A percentile compares a stretch with the other conserved stretches of the same genome.
phyloP scores from a whole-genome alignment of 163 green algal genomes.

The Chloromonas sp. region DNA sequence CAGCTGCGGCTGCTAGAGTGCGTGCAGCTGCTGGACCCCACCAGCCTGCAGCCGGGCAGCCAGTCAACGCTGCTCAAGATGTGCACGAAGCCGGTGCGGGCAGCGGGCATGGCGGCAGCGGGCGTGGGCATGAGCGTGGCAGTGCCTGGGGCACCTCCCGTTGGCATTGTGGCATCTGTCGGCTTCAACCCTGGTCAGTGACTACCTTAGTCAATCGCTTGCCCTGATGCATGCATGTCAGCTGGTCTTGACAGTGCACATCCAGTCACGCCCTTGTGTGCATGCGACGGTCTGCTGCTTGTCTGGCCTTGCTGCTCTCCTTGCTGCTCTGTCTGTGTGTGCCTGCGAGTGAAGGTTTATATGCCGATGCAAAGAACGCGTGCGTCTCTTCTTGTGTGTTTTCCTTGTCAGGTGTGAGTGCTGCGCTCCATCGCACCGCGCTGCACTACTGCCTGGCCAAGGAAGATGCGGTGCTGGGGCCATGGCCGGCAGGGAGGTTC shows the following conservation, averaged over 20 bases:
- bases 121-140: too few species aligned
- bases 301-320: too few species aligned
- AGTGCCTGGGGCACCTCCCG: too few species aligned
- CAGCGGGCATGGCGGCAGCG: background rate
- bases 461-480: slow-evolving; percentile 66
- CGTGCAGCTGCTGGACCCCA: slow-evolving; percentile 2
- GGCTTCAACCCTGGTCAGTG: too few species aligned
- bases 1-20: slow-evolving; percentile 52
- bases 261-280: too few species aligned
- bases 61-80: slow-evolving; percentile 3
- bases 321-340: too few species aligned
- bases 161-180: too few species aligned
- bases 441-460: slow-evolving; percentile 44
- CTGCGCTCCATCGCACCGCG: slow-evolving; percentile 20
- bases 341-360: background rate
- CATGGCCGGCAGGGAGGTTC: slow-evolving; percentile 53
- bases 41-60: slow-evolving; percentile 3
- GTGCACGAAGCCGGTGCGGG: background rate
- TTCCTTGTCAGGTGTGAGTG: slow-evolving; percentile 19
- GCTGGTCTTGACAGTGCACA: too few species aligned
- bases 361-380: background rate
- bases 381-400: background rate
- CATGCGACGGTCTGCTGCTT: too few species aligned
- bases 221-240: too few species aligned
- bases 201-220: too few species aligned